Percentiles rank a stretch among this genome's conserved stretches.
Conservation (phyloP, 2,329 filamentous ascomycete genomes). For the Penicillium sp. region DNA sequence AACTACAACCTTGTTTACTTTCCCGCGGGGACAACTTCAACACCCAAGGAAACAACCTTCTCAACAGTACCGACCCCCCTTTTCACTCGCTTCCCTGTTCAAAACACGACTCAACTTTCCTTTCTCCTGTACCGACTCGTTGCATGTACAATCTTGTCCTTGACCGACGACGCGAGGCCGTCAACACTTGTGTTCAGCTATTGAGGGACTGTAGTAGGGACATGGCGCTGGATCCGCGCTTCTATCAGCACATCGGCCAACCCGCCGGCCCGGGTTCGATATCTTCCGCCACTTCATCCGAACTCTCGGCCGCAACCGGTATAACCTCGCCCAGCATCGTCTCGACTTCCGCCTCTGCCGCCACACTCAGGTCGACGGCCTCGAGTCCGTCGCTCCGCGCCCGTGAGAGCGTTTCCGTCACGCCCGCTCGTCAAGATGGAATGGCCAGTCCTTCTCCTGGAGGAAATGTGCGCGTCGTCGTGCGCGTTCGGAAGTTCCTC, state of each 20-base stretch:
- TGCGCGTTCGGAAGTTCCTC: slow-evolving; percentile 72
- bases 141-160: slow-evolving; percentile 41
- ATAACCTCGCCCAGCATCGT: slow-evolving; percentile 35
- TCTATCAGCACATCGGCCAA: slow-evolving; percentile 34
- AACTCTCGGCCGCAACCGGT: slow-evolving; percentile 30
- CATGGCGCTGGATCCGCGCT: slow-evolving; percentile 40
- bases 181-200: slow-evolving; percentile 37
- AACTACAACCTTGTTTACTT: no score
- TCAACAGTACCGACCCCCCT: slow-evolving; percentile 19
- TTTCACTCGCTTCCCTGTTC: slow-evolving; percentile 1
- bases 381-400: slow-evolving; percentile 74
- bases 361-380: slow-evolving; percentile 54
- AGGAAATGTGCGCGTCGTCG: slow-evolving; percentile 76
- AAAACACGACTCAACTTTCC: slow-evolving; percentile 3
- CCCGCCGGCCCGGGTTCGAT: slow-evolving; percentile 30
- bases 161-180: slow-evolving; percentile 37
- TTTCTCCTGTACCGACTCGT: slow-evolving; percentile 17
- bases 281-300: slow-evolving; percentile 32
- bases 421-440: slow-evolving; percentile 44
- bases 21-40: not conserved
- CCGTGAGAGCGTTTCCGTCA: slow-evolving; percentile 59
- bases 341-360: slow-evolving; percentile 35
- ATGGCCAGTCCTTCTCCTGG: slow-evolving; percentile 50
- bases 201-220: slow-evolving; percentile 35
- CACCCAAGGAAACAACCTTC: slow-evolving; percentile 9